Evolutionary conservation across 106 monocot genomes (phyloP).

Genomic region (Narthecium ossifragum): DNA sequence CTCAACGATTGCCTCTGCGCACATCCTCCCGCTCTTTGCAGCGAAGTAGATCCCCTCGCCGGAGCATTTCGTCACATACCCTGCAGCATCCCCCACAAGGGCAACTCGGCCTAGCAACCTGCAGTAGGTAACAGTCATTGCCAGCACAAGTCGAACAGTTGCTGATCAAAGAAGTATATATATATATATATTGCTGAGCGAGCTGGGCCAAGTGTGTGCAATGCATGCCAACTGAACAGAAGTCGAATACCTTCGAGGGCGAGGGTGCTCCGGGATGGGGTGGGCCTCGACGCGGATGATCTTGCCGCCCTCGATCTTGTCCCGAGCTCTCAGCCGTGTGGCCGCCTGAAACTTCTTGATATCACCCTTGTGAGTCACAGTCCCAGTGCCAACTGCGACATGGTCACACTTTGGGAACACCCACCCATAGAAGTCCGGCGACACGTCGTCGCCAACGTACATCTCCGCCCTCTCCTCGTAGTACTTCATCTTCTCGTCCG

Average conservation of each 20-base stretch:
- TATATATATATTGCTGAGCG: no score
- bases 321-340: slow-evolving; percentile 70
- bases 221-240: background rate
- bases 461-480: slow-evolving; percentile 76
- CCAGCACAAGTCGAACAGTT: no score
- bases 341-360: slow-evolving; percentile 95
- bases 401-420: slow-evolving; percentile 99
- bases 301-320: slow-evolving; percentile 76
- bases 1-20: slow-evolving; percentile 72
- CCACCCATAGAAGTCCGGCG: slow-evolving; percentile 97
- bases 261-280: slow-evolving; percentile 86
- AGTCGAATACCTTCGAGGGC: slow-evolving; percentile 50
- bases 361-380: slow-evolving; percentile 87
- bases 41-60: slow-evolving; percentile 99
- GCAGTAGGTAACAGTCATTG: no score
- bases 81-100: slow-evolving; percentile 87
- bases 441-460: slow-evolving; percentile 96
- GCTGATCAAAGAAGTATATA: no score
- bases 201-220: no score
- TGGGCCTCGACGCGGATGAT: slow-evolving; percentile 82
- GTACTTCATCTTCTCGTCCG: slow-evolving; percentile 68
- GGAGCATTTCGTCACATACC: slow-evolving; percentile 97
- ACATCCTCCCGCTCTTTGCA: slow-evolving; percentile 88
- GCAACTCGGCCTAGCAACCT: slow-evolving; percentile 53
- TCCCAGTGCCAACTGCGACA: slow-evolving; percentile 93